Conservation (phyloP, 2,329 filamentous ascomycete genomes). For the Aspergillus hortae region DNA sequence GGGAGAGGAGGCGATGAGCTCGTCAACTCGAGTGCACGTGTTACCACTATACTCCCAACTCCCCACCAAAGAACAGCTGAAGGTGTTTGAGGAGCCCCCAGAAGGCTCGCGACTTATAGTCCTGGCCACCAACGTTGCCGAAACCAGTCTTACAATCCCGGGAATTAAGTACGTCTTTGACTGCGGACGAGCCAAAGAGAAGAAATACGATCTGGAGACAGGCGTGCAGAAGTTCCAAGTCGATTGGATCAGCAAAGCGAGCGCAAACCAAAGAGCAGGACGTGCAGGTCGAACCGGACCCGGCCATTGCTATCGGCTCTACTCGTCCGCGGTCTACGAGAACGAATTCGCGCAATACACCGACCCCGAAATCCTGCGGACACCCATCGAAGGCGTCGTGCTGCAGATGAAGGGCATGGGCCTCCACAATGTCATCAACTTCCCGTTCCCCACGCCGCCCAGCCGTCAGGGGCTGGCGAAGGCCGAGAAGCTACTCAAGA, state of each 20-base stretch:
- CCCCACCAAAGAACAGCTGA: slow-evolving; percentile 84
- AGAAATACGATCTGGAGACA: slow-evolving; percentile 79
- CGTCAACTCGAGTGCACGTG: slow-evolving; percentile 72
- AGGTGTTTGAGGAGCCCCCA: slow-evolving; percentile 81
- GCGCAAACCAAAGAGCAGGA: slow-evolving; percentile 84
- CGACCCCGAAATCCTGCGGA: slow-evolving; percentile 82
- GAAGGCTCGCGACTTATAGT: slow-evolving; percentile 82
- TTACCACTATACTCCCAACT: slow-evolving; percentile 92
- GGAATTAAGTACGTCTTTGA: slow-evolving; percentile 95
- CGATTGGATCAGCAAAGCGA: slow-evolving; percentile 96
- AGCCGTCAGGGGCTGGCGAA: slow-evolving; percentile 70
- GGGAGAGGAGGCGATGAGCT: slow-evolving; percentile 55
- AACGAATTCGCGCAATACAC: slow-evolving; percentile 82
- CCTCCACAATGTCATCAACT: slow-evolving; percentile 83
- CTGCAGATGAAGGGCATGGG: slow-evolving; percentile 94
- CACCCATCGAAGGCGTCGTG: slow-evolving; percentile 89
- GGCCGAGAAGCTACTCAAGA: slow-evolving; percentile 81
- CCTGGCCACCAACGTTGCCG: slow-evolving; percentile 91
- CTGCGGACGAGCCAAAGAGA: slow-evolving; percentile 86
- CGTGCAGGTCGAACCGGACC: slow-evolving; percentile 93
- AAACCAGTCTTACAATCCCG: slow-evolving; percentile 95
- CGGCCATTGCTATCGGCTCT: slow-evolving; percentile 91
- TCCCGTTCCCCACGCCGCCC: slow-evolving; percentile 92
- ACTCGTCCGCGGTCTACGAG: slow-evolving; percentile 88
- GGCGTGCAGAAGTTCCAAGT: slow-evolving; percentile 95